Base-by-base conservation (phyloP, 2,329 filamentous ascomycete species). In the Metarhizium robertsii region DNA sequence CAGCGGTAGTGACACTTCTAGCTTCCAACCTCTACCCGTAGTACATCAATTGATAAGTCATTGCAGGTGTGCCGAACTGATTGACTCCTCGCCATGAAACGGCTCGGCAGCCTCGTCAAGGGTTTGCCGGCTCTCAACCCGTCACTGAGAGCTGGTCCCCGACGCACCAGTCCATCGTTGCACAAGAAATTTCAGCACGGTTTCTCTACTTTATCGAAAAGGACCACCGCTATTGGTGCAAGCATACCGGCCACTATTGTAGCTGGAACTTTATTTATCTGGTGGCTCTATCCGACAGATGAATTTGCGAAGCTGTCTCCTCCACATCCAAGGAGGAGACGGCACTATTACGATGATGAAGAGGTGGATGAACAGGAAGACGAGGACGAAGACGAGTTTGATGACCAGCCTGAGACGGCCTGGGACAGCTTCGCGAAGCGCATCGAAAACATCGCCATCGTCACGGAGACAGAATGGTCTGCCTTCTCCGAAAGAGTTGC, bases 401-500 rank as follows among this genome's bases (percentile, higher is more conserved):
- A 66, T 11, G 61, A 62, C 14, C 58, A 60, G 13, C 67, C 67
- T 45, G 65, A 70, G 45, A 66, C 70, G 7, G 77, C 79, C 6
- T 82, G 79, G 79, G 64, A 69, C 50, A 68, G 69, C 47, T 80
- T 82, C 58, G 66, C 75, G 2, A 69, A 65, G 18, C 69, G 70
- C 20, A 77, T 83, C 57, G 75, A 78, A 60, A 70, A 75, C 20
- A 77, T 90, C 53, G 79, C 83, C 14, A 67, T 76, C 14, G 66
- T 78, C 2, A 75, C 78, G 20, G 77, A 81, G 60, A 70, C 79
- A 3, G 77, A 85, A 64, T 84, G 81, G 78, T 67, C 72, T 4
- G 68, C 66, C 1, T 63, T 84, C 10, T 75, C 82, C 2, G 80
- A 83, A 59, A 78, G 74, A 60, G 67, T 95, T 30, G 84, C 86